Conservation (phyloP, 2,329 filamentous ascomycete genomes). For the Fulvia fulva region DNA sequence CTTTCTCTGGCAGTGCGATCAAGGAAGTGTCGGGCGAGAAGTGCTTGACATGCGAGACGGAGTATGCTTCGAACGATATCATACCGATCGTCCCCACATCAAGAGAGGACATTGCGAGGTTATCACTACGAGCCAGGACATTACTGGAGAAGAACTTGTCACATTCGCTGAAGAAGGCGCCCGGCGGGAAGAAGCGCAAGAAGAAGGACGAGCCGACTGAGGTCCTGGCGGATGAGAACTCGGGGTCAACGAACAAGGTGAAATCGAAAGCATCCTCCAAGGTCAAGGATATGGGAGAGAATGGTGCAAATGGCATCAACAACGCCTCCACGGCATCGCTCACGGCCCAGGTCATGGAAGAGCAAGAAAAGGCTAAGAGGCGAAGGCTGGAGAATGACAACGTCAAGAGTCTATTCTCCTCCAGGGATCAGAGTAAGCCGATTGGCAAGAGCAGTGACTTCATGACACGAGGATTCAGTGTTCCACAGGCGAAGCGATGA, state of each 20-base stretch:
- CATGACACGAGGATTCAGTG: slow-evolving; percentile 45
- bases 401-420: slow-evolving; percentile 46
- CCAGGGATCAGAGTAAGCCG: slow-evolving; percentile 34
- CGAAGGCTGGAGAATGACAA: slow-evolving; percentile 61
- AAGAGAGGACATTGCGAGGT: slow-evolving; percentile 64
- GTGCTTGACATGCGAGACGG: slow-evolving; percentile 65
- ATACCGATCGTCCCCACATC: slow-evolving; percentile 75
- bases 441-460: slow-evolving; percentile 45
- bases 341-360: slow-evolving; percentile 79
- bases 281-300: slow-evolving; percentile 12
- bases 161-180: slow-evolving; percentile 81
- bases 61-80: slow-evolving; percentile 69
- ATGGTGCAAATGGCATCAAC: slow-evolving; percentile 63
- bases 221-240: slow-evolving; percentile 20
- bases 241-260: slow-evolving; percentile 7
- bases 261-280: slow-evolving; percentile 1
- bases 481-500: slow-evolving; percentile 8
- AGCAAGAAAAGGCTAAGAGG: slow-evolving; percentile 80
- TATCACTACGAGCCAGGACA: slow-evolving; percentile 64
- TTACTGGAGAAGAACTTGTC: slow-evolving; percentile 69
- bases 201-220: slow-evolving; percentile 59
- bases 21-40: slow-evolving; percentile 57
- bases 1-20: slow-evolving; percentile 82
- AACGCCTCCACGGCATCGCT: slow-evolving; percentile 81
- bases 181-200: slow-evolving; percentile 62